phyloP scores from a whole-genome alignment of 2,329 filamentous ascomycete genomes.

The Acephala macrosclerotiorum region DNA sequence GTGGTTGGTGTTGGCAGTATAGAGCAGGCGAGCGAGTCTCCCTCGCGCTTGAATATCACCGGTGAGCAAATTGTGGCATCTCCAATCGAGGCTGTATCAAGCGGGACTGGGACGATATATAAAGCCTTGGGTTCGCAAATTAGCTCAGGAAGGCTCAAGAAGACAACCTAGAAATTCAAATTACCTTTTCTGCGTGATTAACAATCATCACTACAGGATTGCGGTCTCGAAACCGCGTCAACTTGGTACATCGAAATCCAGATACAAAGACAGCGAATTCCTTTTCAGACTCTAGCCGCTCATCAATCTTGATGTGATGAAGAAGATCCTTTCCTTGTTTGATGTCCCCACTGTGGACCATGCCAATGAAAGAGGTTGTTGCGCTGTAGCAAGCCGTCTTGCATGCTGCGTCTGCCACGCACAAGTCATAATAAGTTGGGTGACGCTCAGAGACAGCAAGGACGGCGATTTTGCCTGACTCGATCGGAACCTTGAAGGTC shows the following conservation, averaged over 20 bases:
- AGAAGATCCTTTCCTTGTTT: conserved; percentile 31
- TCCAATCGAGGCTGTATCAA: conserved; percentile 40
- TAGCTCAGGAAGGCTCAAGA: background rate
- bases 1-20: conserved; percentile 38
- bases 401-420: conserved; percentile 34
- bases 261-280: conserved; percentile 39
- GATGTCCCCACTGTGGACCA: conserved; percentile 38
- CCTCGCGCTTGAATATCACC: conserved; percentile 37
- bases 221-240: conserved; percentile 31
- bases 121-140: conserved; percentile 27
- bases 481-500: conserved; percentile 32
- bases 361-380: conserved; percentile 30
- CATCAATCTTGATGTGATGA: conserved; percentile 32
- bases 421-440: conserved; percentile 42
- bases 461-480: conserved; percentile 31
- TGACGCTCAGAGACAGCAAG: conserved; percentile 35
- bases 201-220: conserved; percentile 35
- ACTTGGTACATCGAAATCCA: conserved; percentile 31
- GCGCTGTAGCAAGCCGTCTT: conserved; percentile 35
- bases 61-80: conserved; percentile 39
- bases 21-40: conserved; percentile 37
- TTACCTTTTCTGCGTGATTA: conserved; percentile 33
- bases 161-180: background rate
- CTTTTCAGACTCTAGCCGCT: conserved; percentile 24
- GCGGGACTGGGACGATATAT: conserved; percentile 40